Evolutionary conservation across 139 green algal genomes (phyloP).

Genomic region (Dunaliella primolecta): DNA sequence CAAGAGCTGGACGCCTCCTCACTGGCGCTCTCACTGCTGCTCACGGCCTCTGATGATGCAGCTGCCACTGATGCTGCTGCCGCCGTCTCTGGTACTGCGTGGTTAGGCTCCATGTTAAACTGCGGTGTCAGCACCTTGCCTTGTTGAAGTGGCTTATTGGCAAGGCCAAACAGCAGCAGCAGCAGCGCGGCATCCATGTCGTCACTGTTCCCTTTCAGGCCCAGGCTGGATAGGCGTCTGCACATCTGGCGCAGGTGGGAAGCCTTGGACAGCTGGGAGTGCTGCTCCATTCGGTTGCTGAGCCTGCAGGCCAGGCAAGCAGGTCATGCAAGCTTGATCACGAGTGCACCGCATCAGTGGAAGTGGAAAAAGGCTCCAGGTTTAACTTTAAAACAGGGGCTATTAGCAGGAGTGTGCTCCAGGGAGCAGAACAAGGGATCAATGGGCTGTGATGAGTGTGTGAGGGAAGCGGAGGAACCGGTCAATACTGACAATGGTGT

Average conservation of each 20-base stretch:
- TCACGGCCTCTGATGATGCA: background rate
- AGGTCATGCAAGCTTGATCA: too few relatives aligned
- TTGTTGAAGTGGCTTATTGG: constrained; percentile 4
- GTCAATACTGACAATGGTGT: too few relatives aligned
- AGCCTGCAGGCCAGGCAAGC: constrained; percentile 29
- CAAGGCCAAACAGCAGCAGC: constrained; percentile 15
- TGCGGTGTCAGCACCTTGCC: background rate
- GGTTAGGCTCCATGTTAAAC: background rate
- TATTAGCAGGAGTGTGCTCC: too few relatives aligned
- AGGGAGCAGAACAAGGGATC: too few relatives aligned
- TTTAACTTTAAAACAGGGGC: too few relatives aligned
- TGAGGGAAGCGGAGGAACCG: too few relatives aligned
- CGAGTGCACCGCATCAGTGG: too few relatives aligned
- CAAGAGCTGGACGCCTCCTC: background rate
- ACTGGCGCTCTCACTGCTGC: background rate
- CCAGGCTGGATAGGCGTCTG: background rate
- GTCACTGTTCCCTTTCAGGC: constrained; percentile 1
- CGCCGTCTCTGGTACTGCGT: background rate
- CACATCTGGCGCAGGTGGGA: background rate
- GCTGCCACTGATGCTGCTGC: background rate
- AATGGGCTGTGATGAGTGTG: too few relatives aligned
- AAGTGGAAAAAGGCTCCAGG: too few relatives aligned
- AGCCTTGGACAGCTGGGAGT: constrained; percentile 25
- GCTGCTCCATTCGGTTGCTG: constrained; percentile 19
- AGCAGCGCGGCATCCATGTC: constrained; percentile 14